phyloP scores from a whole-genome alignment of 2,329 filamentous ascomycete genomes.

The Beauveria varroae region DNA sequence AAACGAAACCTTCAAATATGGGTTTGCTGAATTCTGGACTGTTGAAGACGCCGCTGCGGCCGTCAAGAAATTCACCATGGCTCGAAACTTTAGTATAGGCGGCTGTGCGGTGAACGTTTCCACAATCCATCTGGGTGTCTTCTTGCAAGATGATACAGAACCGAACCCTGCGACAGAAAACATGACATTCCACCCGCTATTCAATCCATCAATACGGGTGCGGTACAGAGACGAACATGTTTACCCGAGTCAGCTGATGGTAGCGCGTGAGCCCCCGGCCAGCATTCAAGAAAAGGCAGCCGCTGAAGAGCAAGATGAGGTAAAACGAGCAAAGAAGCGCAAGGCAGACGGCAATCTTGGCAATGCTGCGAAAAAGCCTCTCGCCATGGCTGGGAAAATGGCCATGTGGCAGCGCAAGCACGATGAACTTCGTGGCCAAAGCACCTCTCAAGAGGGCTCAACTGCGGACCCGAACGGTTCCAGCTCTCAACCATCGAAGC shows the following conservation, averaged over 20 bases:
- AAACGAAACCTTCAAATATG: slow-evolving; percentile 70
- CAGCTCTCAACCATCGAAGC: slow-evolving; percentile 1
- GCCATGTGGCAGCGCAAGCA: slow-evolving; percentile 38
- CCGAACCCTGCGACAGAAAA: slow-evolving; percentile 45
- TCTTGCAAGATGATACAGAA: slow-evolving; percentile 63
- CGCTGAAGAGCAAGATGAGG: slow-evolving; percentile 20
- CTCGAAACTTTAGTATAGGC: slow-evolving; percentile 70
- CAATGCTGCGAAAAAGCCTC: slow-evolving; percentile 29
- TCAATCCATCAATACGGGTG: slow-evolving; percentile 59
- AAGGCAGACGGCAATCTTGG: slow-evolving; percentile 37
- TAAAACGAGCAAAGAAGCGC: slow-evolving; percentile 43
- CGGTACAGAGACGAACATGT: slow-evolving; percentile 71
- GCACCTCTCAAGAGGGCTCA: not conserved
- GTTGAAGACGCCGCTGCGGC: slow-evolving; percentile 70
- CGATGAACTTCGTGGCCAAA: slow-evolving; percentile 28
- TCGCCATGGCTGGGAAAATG: slow-evolving; percentile 35
- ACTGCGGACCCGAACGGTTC: not conserved
- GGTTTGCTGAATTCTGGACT: slow-evolving; percentile 76
- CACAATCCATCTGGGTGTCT: slow-evolving; percentile 79
- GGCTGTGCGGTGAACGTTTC: slow-evolving; percentile 63
- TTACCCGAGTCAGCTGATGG: slow-evolving; percentile 58
- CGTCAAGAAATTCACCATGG: slow-evolving; percentile 61
- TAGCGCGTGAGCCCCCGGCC: slow-evolving; percentile 44
- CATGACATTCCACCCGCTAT: slow-evolving; percentile 63
- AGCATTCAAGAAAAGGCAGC: not conserved